A percentile compares a stretch with the other conserved stretches of the same genome.
These are phyloP conservation scores for Zymoseptoria crescenta DNA, from an alignment of 2,329 filamentous ascomycete genomes.

Conservation along the genomic window DNA sequence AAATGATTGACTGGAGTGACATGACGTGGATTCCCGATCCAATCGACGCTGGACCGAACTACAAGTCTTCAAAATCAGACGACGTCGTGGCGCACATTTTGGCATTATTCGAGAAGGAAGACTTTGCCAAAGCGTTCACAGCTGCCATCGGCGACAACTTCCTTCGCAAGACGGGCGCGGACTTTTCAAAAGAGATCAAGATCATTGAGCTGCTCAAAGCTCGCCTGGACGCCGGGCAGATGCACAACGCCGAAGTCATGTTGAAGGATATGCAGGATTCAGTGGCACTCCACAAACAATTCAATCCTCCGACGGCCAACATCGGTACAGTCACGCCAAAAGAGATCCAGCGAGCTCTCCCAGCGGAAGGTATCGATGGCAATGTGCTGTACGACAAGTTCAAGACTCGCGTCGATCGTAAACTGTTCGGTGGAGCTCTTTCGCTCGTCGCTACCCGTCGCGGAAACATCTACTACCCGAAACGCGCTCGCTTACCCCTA, in stretches of 20 bases:
- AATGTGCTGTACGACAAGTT: constrained; percentile 26
- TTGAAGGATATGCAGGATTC: constrained; percentile 86
- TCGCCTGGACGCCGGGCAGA: constrained; percentile 72
- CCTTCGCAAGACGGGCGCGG: constrained; percentile 50
- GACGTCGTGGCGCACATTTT: constrained; percentile 91
- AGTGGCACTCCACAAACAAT: constrained; percentile 47
- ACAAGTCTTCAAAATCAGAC: constrained; percentile 77
- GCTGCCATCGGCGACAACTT: constrained; percentile 79
- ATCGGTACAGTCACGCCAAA: constrained; percentile 20
- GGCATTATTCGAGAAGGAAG: constrained; percentile 77
- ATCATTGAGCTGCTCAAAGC: constrained; percentile 82
- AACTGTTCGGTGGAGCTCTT: constrained; percentile 21
- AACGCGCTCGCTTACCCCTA: constrained; percentile 18
- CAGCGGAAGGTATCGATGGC: constrained; percentile 30
- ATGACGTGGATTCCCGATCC: constrained; percentile 91
- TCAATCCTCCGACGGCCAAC: constrained; percentile 22
- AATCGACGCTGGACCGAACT: constrained; percentile 82
- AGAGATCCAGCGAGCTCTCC: constrained; percentile 29
- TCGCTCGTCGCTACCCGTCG: constrained; percentile 23
- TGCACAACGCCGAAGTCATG: constrained; percentile 97
- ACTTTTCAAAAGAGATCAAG: constrained; percentile 71
- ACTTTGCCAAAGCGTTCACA: constrained; percentile 94
- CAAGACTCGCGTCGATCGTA: constrained; percentile 19
- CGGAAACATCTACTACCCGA: constrained; percentile 24
- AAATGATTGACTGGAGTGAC: constrained; percentile 82